Base-by-base conservation (phyloP, 192 early-diverging fungal genomes). In the Backusella liffmaniae region DNA sequence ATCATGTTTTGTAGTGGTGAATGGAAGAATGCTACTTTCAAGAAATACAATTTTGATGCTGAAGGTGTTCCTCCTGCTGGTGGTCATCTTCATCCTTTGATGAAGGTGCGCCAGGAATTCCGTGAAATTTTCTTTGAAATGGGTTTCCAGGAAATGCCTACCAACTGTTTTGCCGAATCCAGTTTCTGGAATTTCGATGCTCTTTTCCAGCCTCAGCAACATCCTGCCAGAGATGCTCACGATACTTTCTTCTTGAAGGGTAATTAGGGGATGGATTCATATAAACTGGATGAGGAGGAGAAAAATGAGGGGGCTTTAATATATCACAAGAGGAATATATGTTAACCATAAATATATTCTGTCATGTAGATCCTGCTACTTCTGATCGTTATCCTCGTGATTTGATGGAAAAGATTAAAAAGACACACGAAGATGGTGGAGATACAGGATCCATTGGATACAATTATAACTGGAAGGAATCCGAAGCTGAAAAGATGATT, bases 151-250 rank as follows among this genome's bases (percentile, higher is more conserved):
- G 98, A 99, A 87, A 99, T 99, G 98, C 96, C 96, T 26, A 97
- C 97, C 68, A 96, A 96, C 90, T 89, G 92, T 78, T 99, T 94
- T 88, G 96, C 95, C 62, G 98, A 99, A 79, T 93, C 92, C 70
- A 94, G 96, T 75, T 99, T 99, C 92, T 99, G 98, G 98, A 99
- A 99, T 88, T 99, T 99, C 84, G 98, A 99, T 83, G 94, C 97
- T 32, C 91, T 99, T 73, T 99, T 97, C 90, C 97, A 98, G 80
- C 97, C 98, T 34, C 97, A 99, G 89, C 95, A 98, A 86, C 98
- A 99, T 77, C 92, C 97, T 68, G 96, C 93, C 10, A 89, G 94
- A 77, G 92, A 94, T 80, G 87, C 92, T 51, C 94, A 95, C 79
- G 94, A 95, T 56, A 94, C 94, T 16, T 95, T 95, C 85, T 94